These are phyloP conservation scores for Claviceps lovelessii DNA, from an alignment of 2,329 filamentous ascomycete species.

Conservation along the genomic window DNA sequence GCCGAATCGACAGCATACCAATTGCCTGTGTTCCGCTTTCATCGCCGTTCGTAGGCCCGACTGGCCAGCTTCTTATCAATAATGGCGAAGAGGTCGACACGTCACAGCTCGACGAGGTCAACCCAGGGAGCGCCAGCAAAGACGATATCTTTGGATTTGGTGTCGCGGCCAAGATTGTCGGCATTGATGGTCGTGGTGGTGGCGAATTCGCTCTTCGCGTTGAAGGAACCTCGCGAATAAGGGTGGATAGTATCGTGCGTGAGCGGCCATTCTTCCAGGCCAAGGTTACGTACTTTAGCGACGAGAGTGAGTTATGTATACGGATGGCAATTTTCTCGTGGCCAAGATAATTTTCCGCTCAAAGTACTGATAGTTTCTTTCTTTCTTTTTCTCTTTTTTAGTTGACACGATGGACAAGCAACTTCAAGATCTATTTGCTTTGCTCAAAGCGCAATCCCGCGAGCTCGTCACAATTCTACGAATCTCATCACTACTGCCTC, in stretches of 20 bases:
- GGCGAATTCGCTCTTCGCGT: constrained; percentile 74
- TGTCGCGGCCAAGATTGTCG: constrained; percentile 64
- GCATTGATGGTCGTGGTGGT: constrained; percentile 59
- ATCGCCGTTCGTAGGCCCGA: constrained; percentile 56
- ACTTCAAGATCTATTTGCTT: constrained; percentile 56
- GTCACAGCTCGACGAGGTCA: constrained; percentile 31
- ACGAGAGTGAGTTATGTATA: constrained; percentile 40
- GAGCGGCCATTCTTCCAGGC: constrained; percentile 80
- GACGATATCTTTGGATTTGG: constrained; percentile 72
- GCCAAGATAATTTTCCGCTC: neutral
- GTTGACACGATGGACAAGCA: constrained; percentile 37
- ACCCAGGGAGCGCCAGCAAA: constrained; percentile 46
- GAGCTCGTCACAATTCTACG: constrained; percentile 76
- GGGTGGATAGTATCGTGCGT: constrained; percentile 48
- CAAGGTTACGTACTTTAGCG: constrained; percentile 56
- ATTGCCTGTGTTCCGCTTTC: constrained; percentile 79
- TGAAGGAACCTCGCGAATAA: constrained; percentile 67
- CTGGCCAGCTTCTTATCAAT: constrained; percentile 63
- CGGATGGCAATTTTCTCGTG: neutral
- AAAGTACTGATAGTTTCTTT: neutral
- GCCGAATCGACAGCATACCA: constrained; percentile 52
- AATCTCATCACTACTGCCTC: constrained; percentile 69
- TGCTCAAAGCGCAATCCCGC: constrained; percentile 70
- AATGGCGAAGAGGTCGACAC: constrained; percentile 40
- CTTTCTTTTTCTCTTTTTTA: constrained; percentile 5